Evolutionary conservation across 2,329 filamentous ascomycete species (phyloP), one percentile per base, ranked within the genome.

Genomic region (Aureobasidium sp.): DNA sequence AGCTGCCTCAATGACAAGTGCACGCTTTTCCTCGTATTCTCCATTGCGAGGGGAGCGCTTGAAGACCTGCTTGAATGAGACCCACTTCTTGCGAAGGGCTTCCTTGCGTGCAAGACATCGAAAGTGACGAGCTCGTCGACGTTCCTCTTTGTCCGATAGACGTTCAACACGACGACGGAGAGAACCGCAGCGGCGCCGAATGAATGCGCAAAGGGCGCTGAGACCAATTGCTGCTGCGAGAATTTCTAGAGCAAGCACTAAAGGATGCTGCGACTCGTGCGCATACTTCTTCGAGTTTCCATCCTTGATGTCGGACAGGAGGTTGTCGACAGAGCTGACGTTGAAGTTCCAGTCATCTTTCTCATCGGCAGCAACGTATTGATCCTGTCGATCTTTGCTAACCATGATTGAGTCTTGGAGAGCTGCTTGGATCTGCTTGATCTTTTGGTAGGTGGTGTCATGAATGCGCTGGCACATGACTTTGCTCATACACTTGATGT

Each of bases 71-170:
- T 72, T 59, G 56, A 74, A 68, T 22, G 64, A 64, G 20, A 68
- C 70, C 80, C 81, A 83, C 75, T 79, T 82, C 57, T 78, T 76
- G 37, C 76, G 74, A 74, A 80, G 78, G 44, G 77, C 75, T 51
- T 82, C 79, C 34, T 78, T 73, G 25, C 80, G 77, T 22, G 82
- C 82, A 34, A 82, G 81, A 36, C 78, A 75, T 47, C 77, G 78
- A 66, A 85, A 85, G 8, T 79, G 76, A 14, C 78, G 75, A 12
- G 75, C 79, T 31, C 78, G 80, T 34, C 77, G 74, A 56, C 82
- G 77, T 70, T 85, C 82, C 72, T 85, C 82, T 15, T 76, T 77
- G 47, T 78, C 74, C 17, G 82, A 80, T 9, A 80, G 77, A 29
- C 81, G 76, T 62, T 84, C 82, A 14, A 78, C 79, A 62, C 79